Evolutionary conservation across 1,284 basidiomycete species (phyloP), one percentile per base, ranked within the genome.

Genomic region (Microbotryum lychnidis-dioicae): DNA sequence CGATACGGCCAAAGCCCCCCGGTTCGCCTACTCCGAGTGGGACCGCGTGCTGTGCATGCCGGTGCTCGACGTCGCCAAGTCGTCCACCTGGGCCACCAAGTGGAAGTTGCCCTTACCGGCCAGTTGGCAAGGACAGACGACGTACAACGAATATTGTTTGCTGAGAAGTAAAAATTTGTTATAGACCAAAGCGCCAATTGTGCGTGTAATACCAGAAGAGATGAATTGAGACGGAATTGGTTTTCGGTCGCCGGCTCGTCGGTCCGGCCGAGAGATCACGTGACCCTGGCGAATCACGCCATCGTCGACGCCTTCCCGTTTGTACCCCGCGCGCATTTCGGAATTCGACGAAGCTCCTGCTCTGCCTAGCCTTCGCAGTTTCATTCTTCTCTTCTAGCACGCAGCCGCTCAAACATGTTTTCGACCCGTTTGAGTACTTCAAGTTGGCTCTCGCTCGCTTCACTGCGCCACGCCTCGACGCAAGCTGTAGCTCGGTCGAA

Each of bases 31-130:
- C 70, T 74, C 76, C 37, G 75, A 78, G 27, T 97, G 90, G 89
- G 85, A 90, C 60, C 82, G 83, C 37, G 83, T 88, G 25, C 75
- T 75, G 61, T 96, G 91, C 76, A 76, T 78, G 31, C 82, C 84
- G 6, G 93, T 93, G 80, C 79, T 97, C 61, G 91, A 96, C 74
- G 81, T 83, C 4, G 77, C 79, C n/a, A 80, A 84, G 70, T 91
- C 89, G 3, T 79, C 82, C 51, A 74, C 84, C 64, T 76, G 89
- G 69, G 85, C 86, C 45, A 80, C 91, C 56, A 80, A 83, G 37
- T 76, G 94, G 61, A 92, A 87, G 84, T 74, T 87, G 55, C 91
- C 91, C 6, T 82, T 84, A 8, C 75, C 79, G 48, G 75, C 76
- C 61, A 42, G 57, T 29, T 89, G 87, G 87, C 80, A 83, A 5